A percentile compares a stretch with the other conserved stretches of the same genome.
Evolutionary conservation across 352 stramenopile genomes (phyloP).

Genomic region (Pythium pyrilobum): DNA sequence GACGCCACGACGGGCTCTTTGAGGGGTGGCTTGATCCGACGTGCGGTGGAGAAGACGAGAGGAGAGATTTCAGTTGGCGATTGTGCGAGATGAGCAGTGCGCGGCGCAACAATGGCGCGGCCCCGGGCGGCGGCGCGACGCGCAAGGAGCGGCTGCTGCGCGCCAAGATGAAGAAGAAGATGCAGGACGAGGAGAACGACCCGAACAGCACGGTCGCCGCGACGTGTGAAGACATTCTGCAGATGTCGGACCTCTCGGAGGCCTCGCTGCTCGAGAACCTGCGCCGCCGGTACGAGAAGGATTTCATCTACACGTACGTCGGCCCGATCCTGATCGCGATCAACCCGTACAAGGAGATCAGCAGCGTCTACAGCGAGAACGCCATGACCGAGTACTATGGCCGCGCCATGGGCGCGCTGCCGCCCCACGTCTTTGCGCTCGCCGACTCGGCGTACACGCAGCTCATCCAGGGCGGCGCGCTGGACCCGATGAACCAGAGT

Average conservation of each 20-base stretch:
- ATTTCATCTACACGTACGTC: conserved; percentile 94
- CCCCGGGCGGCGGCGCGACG: conserved; percentile 30
- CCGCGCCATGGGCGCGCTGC: conserved; percentile 68
- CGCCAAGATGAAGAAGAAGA: conserved; percentile 87
- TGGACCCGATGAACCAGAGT: conserved; percentile 85
- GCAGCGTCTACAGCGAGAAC: conserved; percentile 54
- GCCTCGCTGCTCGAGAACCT: conserved; percentile 87
- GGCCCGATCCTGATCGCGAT: conserved; percentile 89
- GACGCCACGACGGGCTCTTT: no score
- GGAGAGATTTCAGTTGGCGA: no score
- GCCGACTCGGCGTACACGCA: conserved; percentile 88
- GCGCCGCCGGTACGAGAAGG: conserved; percentile 86
- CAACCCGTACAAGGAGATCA: conserved; percentile 88
- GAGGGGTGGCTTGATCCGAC: no score
- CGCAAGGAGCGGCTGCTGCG: conserved; percentile 83
- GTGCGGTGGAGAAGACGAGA: neutral
- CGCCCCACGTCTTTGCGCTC: conserved; percentile 89
- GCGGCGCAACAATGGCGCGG: conserved; percentile 22
- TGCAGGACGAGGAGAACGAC: conserved; percentile 56
- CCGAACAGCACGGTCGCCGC: conserved; percentile 24
- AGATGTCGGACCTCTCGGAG: conserved; percentile 89
- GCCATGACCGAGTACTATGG: conserved; percentile 90
- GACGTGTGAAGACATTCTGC: conserved; percentile 86
- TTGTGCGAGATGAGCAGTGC: conserved; percentile 8
- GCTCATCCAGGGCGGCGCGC: conserved; percentile 75